Base-by-base conservation (phyloP, 148 eudicot genomes). In the Nepenthes gracilis region DNA sequence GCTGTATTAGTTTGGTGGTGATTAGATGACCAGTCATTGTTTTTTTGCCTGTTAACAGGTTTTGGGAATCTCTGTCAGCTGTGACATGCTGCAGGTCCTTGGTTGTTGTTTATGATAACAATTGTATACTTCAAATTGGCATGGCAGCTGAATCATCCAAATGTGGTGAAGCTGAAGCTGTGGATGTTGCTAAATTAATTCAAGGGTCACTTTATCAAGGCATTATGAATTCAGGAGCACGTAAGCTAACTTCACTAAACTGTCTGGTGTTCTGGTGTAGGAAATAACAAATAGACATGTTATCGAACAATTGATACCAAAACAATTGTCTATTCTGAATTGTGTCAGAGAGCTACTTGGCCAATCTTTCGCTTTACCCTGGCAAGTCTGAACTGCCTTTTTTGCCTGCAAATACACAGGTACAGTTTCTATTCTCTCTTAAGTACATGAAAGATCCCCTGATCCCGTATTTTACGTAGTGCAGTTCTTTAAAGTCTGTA, bases 381-480 rank as follows among this genome's bases (percentile, higher is more conserved):
- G 94, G 90, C 61, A 88, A 86, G 71, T 84, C 99, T 54, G 87
- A 93, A 76, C 80, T 93, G 66, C 95, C 89, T 55, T 94, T 94
- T 80, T 72, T 89, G 68, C 97, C 99, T 57, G 35, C 72, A 63
- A 89, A 94, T 75, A 85, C 85, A 58, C 97, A 94, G 89, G 98
- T 88, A 67, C 8, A 40, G 45, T 40, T 4, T 40, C 8, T 40
- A 40, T 40, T 40, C 45, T 40, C 45, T 40, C 45, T 40, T 8
- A 40, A 40, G 45, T 8, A 40, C 45, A 40, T 40, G 1, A 40
- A 40, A 40, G 23, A 23, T 23, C 23, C 23, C 23, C 0, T 0
- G 23, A 23, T 23, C 23, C 23, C 0, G 23, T 23, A 23, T 23
- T 23, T 23, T 23, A 23, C 23, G 0, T 23, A 23, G 23, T 23